Base-by-base conservation (phyloP, 805 yeast species). In the Starmerella etchellsii region DNA sequence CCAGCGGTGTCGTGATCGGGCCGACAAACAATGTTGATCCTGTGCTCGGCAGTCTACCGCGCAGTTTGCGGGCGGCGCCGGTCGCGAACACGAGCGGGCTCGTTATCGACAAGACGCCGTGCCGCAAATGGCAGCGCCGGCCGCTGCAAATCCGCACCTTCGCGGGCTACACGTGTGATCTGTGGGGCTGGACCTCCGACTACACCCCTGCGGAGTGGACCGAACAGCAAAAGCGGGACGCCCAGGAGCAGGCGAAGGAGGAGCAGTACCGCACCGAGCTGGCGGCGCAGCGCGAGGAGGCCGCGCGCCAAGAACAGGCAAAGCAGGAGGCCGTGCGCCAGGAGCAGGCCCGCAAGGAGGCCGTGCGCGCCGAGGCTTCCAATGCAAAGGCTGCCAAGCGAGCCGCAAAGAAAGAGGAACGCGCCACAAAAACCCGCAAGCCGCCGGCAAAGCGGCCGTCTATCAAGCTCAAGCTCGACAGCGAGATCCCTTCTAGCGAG, bases 111-210 rank as follows among this genome's bases (percentile, higher is more conserved):
- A 62, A 68, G 3, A 58, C 53, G 28, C 65, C 66, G 15, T 62
- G 67, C 35, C 57, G 74, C 34, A 59, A 58, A 41, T 71, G 76
- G 76, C 46, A 41, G 9, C 63, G 63, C 44, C 53, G 56, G 34
- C 65, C 65, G 1, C 39, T 69, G 9, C 54, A 54, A 11, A 51
- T 71, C 29, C 63, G 61, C 42, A 61, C 67, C 21, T 70, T 71
- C 45, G 68, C 74, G 0, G 73, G 74, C 4, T 63, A 59, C 43
- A 55, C 52, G 20, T 63, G 63, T 47, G 46, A 54, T 1, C 52
- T 67, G 34, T 38, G 44, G 4, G 50, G 61, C 13, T 69, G 73
- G 74, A 50, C 51, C 7, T 70, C 69, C 28, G 63, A 50, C 18
- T 36, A 43, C 27, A 45, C 36, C 20, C 33, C 31, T 8, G 30